Conservation (phyloP, 345 rosid species). For the Lepidium africanum region DNA sequence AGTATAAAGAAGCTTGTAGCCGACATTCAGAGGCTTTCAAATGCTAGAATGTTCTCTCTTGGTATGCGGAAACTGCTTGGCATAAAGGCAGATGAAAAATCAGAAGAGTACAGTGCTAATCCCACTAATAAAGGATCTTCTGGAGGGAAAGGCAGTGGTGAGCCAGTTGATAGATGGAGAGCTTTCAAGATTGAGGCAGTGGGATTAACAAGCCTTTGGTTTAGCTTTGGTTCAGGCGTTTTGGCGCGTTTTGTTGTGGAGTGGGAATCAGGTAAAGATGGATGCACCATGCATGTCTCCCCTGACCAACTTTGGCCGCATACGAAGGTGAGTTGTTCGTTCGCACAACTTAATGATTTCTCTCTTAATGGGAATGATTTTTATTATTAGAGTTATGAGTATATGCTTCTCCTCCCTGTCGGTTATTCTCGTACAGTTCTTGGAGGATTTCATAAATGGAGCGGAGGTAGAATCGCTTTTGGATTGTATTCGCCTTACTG, state of each 20-base stretch:
- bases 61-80: constrained; percentile 95
- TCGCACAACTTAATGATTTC: background rate
- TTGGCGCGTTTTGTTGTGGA: constrained; percentile 97
- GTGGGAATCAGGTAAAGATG: constrained; percentile 97
- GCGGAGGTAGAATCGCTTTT: constrained; percentile 89
- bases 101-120: constrained; percentile 48
- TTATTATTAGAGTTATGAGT: background rate
- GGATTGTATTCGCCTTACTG: constrained; percentile 97
- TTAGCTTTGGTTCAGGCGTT: constrained; percentile 84
- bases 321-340: constrained; percentile 56
- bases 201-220: constrained; percentile 94
- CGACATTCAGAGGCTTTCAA: constrained; percentile 84
- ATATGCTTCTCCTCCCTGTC: background rate
- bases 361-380: background rate
- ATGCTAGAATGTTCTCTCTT: constrained; percentile 92
- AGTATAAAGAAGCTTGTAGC: constrained; percentile 92
- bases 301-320: constrained; percentile 99
- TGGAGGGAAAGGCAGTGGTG: constrained; percentile 59
- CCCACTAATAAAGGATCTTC: constrained; percentile 40
- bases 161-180: constrained; percentile 73
- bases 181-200: constrained; percentile 94
- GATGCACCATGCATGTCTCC: constrained; percentile 99
- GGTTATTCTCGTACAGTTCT: constrained; percentile 41
- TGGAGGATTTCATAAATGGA: constrained; percentile 94
- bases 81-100: constrained; percentile 70